Evolutionary conservation across 768 basidiomycete genomes (phyloP).

Genomic region (Suillus hirtellus): DNA sequence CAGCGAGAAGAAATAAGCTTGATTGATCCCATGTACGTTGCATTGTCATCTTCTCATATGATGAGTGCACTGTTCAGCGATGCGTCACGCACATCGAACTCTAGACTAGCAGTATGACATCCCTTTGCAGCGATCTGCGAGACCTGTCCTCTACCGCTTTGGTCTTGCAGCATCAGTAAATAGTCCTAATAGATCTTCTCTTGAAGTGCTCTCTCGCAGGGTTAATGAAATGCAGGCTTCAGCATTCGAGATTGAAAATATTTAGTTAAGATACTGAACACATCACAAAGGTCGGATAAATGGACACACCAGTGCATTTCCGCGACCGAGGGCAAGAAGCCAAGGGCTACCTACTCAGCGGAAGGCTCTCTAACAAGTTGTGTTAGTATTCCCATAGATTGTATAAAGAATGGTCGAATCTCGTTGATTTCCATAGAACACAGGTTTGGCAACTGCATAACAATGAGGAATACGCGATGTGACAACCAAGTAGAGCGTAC

Average conservation of each 20-base stretch:
- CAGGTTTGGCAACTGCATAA: slow-evolving; percentile 72
- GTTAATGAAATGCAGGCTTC: background rate
- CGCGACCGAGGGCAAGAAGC: background rate
- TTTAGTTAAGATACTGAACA: background rate
- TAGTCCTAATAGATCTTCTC: no score
- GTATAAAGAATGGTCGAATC: slow-evolving; percentile 85
- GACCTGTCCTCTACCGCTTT: background rate
- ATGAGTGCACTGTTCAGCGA: background rate
- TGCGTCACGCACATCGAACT: background rate
- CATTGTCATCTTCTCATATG: background rate
- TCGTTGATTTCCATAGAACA: slow-evolving; percentile 94
- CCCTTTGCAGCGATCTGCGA: background rate
- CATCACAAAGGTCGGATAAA: background rate
- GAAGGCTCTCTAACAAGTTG: slow-evolving; percentile 44
- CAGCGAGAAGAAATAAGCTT: slow-evolving; percentile 18
- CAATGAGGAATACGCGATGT: slow-evolving; percentile 1
- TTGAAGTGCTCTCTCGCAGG: background rate
- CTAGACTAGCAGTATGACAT: background rate
- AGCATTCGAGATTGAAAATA: background rate
- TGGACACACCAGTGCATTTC: background rate
- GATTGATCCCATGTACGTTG: slow-evolving; percentile 3
- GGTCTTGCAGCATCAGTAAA: background rate
- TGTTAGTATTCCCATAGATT: slow-evolving; percentile 73
- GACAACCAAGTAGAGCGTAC: slow-evolving; percentile 36
- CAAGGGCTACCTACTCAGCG: slow-evolving; percentile 8